Percentiles rank a stretch among this genome's conserved stretches.
Conservation (phyloP, 768 basidiomycete species). For the Rhizopogon vesiculosus region DNA sequence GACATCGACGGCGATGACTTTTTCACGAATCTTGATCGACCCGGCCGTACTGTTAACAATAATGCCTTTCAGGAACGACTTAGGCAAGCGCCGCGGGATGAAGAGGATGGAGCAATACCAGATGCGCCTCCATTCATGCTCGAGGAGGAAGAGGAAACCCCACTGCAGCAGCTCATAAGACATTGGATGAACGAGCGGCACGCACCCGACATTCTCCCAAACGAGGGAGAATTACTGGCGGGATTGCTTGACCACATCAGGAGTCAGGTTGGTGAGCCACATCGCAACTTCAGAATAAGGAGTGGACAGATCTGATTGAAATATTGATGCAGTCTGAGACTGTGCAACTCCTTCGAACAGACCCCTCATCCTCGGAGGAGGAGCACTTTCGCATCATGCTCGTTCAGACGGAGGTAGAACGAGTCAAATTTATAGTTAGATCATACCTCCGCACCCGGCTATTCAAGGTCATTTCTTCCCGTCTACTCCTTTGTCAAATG, state of each 20-base stretch:
- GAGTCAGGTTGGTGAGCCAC: constrained; percentile 60
- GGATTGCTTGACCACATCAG: constrained; percentile 70
- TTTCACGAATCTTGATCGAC: constrained; percentile 20
- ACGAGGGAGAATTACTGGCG: constrained; percentile 64
- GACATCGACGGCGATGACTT: constrained; percentile 24
- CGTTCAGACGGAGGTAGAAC: constrained; percentile 91
- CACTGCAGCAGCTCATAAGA: constrained; percentile 64
- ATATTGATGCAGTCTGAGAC: constrained; percentile 56
- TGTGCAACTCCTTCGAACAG: constrained; percentile 70
- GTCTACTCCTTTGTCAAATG: constrained; percentile 6
- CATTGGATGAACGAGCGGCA: constrained; percentile 87
- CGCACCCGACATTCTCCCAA: constrained; percentile 73
- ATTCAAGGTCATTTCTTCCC: constrained; percentile 58
- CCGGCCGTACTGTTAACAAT: not conserved
- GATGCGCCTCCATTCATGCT: constrained; percentile 20
- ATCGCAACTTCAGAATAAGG: not conserved
- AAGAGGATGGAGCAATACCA: constrained; percentile 28
- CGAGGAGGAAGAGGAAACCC: constrained; percentile 45
- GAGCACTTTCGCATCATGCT: constrained; percentile 92
- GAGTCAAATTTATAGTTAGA: constrained; percentile 88
- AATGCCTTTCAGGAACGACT: constrained; percentile 31
- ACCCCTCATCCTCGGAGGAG: constrained; percentile 84
- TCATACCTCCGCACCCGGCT: constrained; percentile 85
- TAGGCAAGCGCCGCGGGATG: constrained; percentile 28
- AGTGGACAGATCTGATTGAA: not conserved